Evolutionary conservation across 2,329 filamentous ascomycete genomes (phyloP).

Genomic region (Truncatella angustata): DNA sequence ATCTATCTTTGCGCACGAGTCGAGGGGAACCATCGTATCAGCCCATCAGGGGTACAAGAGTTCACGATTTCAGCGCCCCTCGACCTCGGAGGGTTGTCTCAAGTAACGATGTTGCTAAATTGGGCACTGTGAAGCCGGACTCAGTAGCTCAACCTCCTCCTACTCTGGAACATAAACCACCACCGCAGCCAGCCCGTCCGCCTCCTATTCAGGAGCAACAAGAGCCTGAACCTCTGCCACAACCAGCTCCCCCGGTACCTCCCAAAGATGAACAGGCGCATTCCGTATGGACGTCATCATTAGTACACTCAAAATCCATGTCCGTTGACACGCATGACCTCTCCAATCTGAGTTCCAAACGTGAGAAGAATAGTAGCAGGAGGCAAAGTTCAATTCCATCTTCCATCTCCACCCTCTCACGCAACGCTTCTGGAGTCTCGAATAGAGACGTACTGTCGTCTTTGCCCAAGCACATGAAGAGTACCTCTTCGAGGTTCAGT

Average conservation of each 20-base stretch:
- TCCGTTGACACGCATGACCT: constrained; percentile 23
- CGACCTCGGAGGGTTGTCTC: constrained; percentile 43
- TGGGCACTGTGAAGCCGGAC: constrained; percentile 17
- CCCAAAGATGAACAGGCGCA: constrained; percentile 33
- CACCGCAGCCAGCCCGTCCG: constrained; percentile 12
- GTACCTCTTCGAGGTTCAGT: constrained; percentile 76
- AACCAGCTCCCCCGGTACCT: constrained; percentile 34
- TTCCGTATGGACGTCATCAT: constrained; percentile 27
- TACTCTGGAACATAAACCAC: constrained; percentile 9
- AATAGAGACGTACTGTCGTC: constrained; percentile 44
- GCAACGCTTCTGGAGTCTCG: constrained; percentile 50
- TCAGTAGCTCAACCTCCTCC: constrained; percentile 19
- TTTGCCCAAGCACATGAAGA: constrained; percentile 66
- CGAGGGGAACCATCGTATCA: constrained; percentile 53
- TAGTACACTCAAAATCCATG: constrained; percentile 30
- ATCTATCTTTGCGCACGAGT: constrained; percentile 35
- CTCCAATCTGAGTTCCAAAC: constrained; percentile 10
- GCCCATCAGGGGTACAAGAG: constrained; percentile 61
- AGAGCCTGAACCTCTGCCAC: constrained; percentile 4
- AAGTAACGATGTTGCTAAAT: constrained; percentile 21
- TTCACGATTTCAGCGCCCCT: constrained; percentile 66
- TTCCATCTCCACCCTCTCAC: constrained; percentile 43
- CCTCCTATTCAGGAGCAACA: constrained; percentile 16
- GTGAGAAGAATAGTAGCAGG: constrained; percentile 15
- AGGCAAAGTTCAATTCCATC: constrained; percentile 26